phyloP scores from a whole-genome alignment of 2,329 filamentous ascomycete species.

The Diaporthe citriasiana region DNA sequence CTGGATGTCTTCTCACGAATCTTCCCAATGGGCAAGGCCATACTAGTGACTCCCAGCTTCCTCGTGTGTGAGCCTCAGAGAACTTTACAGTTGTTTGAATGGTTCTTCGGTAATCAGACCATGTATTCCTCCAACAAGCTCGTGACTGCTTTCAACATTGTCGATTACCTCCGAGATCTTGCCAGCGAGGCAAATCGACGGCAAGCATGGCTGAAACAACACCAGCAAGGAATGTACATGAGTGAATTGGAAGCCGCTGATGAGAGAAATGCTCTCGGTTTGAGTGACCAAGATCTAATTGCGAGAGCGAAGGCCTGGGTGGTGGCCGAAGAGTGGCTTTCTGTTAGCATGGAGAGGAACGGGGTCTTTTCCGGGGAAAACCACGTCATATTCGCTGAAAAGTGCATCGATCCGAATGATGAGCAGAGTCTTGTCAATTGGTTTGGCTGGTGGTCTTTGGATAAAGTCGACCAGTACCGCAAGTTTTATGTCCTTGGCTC shows the following conservation, averaged over 20 bases:
- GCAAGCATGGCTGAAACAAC: constrained; percentile 36
- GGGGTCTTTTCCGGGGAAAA: constrained; percentile 51
- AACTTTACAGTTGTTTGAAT: constrained; percentile 56
- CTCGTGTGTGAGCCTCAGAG: constrained; percentile 59
- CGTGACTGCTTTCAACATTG: constrained; percentile 54
- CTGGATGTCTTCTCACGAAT: constrained; percentile 49
- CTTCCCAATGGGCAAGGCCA: constrained; percentile 60
- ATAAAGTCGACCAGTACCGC: constrained; percentile 64
- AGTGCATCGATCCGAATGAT: constrained; percentile 67
- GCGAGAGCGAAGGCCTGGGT: constrained; percentile 34
- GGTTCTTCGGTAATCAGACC: constrained; percentile 52
- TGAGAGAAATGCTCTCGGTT: constrained; percentile 19
- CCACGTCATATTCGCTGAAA: constrained; percentile 62
- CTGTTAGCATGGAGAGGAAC: constrained; percentile 42
- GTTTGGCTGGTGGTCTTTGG: constrained; percentile 71
- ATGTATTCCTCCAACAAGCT: constrained; percentile 49
- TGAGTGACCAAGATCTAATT: constrained; percentile 38
- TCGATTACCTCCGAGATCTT: constrained; percentile 53
- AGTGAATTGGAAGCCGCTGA: constrained; percentile 27
- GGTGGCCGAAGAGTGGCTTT: constrained; percentile 17
- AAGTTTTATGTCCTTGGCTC: constrained; percentile 71
- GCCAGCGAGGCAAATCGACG: constrained; percentile 52
- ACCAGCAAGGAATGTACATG: constrained; percentile 40
- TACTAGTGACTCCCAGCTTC: constrained; percentile 67
- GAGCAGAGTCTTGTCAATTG: constrained; percentile 75